A percentile compares a stretch with the other conserved stretches of the same genome.
Evolutionary conservation across 2,329 filamentous ascomycete species (phyloP).

Genomic region (Dactylella cylindrospora): DNA sequence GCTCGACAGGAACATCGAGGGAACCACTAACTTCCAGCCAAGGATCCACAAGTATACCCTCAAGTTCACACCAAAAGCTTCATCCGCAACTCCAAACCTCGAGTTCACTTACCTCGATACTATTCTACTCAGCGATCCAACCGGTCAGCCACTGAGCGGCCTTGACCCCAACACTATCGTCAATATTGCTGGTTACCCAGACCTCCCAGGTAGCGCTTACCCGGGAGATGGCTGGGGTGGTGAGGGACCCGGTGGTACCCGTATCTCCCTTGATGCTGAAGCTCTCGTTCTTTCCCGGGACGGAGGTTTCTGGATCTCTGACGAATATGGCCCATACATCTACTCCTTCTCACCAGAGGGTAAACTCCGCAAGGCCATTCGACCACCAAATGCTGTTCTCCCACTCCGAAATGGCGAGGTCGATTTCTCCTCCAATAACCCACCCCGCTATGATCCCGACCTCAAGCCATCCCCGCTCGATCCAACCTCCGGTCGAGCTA

Average conservation of each 20-base stretch:
- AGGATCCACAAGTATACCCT: constrained; percentile 69
- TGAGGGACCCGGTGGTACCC: constrained; percentile 61
- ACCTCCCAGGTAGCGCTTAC: constrained; percentile 65
- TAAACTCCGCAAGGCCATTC: constrained; percentile 64
- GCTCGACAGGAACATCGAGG: constrained; percentile 65
- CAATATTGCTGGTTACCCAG: constrained; percentile 62
- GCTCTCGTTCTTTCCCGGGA: constrained; percentile 62
- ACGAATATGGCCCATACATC: constrained; percentile 71
- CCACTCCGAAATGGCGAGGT: constrained; percentile 63
- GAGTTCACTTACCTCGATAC: constrained; percentile 65
- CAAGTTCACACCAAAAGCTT: constrained; percentile 58
- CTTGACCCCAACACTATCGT: constrained; percentile 63
- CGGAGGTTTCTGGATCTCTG: constrained; percentile 67
- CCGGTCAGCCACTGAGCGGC: constrained; percentile 64
- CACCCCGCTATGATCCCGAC: constrained; percentile 62
- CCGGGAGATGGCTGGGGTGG: constrained; percentile 69
- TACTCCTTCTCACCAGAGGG: constrained; percentile 65
- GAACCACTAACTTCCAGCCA: constrained; percentile 67
- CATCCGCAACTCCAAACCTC: constrained; percentile 63
- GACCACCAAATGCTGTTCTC: constrained; percentile 65
- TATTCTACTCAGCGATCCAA: constrained; percentile 65
- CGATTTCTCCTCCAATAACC: constrained; percentile 65
- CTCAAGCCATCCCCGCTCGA: constrained; percentile 59
- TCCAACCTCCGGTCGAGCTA: constrained; percentile 64
- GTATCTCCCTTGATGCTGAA: constrained; percentile 66